Conservation (phyloP, 805 yeast genomes). For the Spathaspora arborariae region DNA sequence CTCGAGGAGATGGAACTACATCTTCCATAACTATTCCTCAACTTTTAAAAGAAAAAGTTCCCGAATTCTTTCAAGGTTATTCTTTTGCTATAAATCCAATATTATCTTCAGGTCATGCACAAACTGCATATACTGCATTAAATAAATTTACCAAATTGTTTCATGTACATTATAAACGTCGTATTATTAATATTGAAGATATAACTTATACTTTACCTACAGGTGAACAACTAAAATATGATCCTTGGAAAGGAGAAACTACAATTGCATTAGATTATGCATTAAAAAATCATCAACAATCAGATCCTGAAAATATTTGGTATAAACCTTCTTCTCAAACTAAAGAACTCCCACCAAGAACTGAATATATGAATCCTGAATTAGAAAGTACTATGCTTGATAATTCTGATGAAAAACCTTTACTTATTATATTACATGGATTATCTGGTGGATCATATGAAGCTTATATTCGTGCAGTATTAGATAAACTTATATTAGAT, state of each 20-base stretch:
- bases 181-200: slow-evolving; percentile 30
- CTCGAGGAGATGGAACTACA: slow-evolving; percentile 9
- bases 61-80: slow-evolving; percentile 36
- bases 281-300: slow-evolving; percentile 8
- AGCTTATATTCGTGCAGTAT: slow-evolving; percentile 59
- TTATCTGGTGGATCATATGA: slow-evolving; percentile 80
- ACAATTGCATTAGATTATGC: slow-evolving; percentile 50
- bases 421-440: slow-evolving; percentile 65
- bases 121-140: slow-evolving; percentile 46
- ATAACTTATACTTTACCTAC: slow-evolving; percentile 20
- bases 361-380: slow-evolving; percentile 51
- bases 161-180: slow-evolving; percentile 44
- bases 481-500: slow-evolving; percentile 38
- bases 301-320: slow-evolving; percentile 20
- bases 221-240: slow-evolving; percentile 31
- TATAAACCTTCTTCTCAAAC: slow-evolving; percentile 44
- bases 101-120: slow-evolving; percentile 46
- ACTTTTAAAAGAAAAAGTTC: slow-evolving; percentile 34
- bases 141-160: slow-evolving; percentile 40
- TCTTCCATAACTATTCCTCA: slow-evolving; percentile 24
- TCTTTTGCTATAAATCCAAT: slow-evolving; percentile 44
- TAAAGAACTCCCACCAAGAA: slow-evolving; percentile 62
- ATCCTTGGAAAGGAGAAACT: slow-evolving; percentile 40
- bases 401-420: slow-evolving; percentile 45
- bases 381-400: slow-evolving; percentile 34